Conservation (phyloP, 352 stramenopile genomes). For the Pythium folliculosum region DNA sequence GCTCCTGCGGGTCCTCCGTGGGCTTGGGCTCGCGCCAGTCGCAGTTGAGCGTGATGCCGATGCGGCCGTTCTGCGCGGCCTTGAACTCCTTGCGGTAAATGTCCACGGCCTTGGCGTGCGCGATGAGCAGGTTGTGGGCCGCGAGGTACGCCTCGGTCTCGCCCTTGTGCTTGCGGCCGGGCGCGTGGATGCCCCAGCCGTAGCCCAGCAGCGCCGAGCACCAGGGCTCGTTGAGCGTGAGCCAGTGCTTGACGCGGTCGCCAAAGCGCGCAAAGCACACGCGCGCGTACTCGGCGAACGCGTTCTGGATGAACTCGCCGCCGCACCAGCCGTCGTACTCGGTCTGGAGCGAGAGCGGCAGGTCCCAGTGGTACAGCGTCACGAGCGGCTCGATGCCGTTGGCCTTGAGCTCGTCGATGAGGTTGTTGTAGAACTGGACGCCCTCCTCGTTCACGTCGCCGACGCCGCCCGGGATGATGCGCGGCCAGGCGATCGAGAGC, state of each 20-base stretch:
- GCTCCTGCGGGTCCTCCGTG: slow-evolving; percentile 45
- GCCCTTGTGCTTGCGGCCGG: slow-evolving; percentile 39
- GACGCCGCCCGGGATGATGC: slow-evolving; percentile 67
- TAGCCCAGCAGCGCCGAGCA: slow-evolving; percentile 50
- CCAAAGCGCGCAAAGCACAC: slow-evolving; percentile 92
- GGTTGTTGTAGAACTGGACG: slow-evolving; percentile 90
- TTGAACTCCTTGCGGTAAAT: slow-evolving; percentile 69
- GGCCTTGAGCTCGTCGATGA: slow-evolving; percentile 83
- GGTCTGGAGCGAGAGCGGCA: slow-evolving; percentile 77
- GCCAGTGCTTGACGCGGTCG: slow-evolving; percentile 79
- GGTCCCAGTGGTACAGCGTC: slow-evolving; percentile 97
- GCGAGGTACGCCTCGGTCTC: slow-evolving; percentile 42
- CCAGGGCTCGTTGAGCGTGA: slow-evolving; percentile 94
- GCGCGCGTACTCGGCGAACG: slow-evolving; percentile 83
- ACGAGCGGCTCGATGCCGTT: slow-evolving; percentile 87
- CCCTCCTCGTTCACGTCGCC: slow-evolving; percentile 77
- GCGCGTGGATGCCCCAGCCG: slow-evolving; percentile 63
- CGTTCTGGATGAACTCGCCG: slow-evolving; percentile 54
- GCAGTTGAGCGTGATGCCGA: slow-evolving; percentile 92
- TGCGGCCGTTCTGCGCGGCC: slow-evolving; percentile 52
- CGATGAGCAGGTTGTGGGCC: slow-evolving; percentile 89
- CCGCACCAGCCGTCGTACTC: slow-evolving; percentile 66
- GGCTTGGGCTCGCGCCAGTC: slow-evolving; percentile 88
- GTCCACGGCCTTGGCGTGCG: slow-evolving; percentile 82
- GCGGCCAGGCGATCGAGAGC: slow-evolving; percentile 93